Evolutionary conservation across 2,329 filamentous ascomycete genomes (phyloP), one percentile per base, ranked within the genome.

Genomic region (Trichoderma simmonsii): DNA sequence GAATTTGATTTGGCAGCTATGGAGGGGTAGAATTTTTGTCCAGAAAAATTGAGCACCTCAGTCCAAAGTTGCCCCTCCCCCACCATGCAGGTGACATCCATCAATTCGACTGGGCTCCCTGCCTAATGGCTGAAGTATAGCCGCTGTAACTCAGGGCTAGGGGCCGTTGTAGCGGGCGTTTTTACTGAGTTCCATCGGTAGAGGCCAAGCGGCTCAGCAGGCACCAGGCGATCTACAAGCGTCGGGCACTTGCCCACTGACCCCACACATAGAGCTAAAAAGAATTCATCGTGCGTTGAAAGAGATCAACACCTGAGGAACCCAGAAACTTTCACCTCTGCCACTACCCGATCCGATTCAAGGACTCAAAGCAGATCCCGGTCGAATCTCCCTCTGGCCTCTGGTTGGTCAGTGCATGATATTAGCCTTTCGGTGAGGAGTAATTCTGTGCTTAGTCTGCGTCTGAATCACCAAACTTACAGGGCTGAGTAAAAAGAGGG

Each of bases 401-500:
- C n/a, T 69, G 39, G n/a, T 21, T 34, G 36, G 48, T 43, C 68
- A 64, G 68, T 59, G 60, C 68, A 30, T 64, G 60, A 14, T 34
- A 14, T 24, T 34, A 43, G 60, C 21, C 48, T 64, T 59, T 56
- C 68, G 71, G 71, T 51, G 71, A 70, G 56, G 71, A 72, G 71
- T 70, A 70, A 70, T 61, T 32, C 51, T 34, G 62, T 18, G 54
- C 36, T 61, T 65, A 28, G 30, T 54, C 28, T 32, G 26, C 54
- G 66, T 72, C 71, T 72, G 71, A 72, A 67, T 72, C 71, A 72
- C 71, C 71, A 65, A 69, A 65, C 61, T 57, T 34, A 28, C 39
- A 30, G 34, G 70, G 70, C 61, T 65, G 63, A 61, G 61, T 24
- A 60, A 66, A 64, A 59, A 61, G 56, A 64, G 56, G 66, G 64